Conservation (phyloP, 306 rosid genomes). For the Dalbergia cochinchinensis region DNA sequence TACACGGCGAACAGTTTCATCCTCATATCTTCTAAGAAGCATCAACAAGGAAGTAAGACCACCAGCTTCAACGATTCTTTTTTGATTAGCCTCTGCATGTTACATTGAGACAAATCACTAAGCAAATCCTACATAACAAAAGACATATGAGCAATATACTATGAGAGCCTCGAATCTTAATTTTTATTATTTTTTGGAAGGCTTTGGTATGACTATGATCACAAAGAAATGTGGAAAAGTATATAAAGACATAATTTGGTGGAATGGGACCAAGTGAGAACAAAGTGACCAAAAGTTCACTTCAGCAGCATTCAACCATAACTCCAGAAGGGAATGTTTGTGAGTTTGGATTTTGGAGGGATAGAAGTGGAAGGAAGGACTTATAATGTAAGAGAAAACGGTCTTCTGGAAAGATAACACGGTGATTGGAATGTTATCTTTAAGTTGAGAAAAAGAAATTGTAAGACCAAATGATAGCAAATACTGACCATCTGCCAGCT, state of each 20-base stretch:
- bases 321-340: too few relatives aligned
- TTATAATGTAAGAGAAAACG: neutral
- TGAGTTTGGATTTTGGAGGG: too few relatives aligned
- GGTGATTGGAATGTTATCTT: neutral
- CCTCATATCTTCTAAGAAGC: conserved; percentile 98
- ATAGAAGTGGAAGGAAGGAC: too few relatives aligned
- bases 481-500: neutral
- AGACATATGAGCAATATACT: conserved; percentile 10
- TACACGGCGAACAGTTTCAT: conserved; percentile 95
- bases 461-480: neutral
- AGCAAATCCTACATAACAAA: conserved; percentile 18
- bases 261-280: conserved; percentile 5
- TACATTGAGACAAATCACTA: conserved; percentile 45
- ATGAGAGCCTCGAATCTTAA: neutral
- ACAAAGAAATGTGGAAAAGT: conserved; percentile 11
- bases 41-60: conserved; percentile 92
- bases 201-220: neutral
- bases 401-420: conserved; percentile 20
- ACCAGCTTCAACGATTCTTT: conserved; percentile 94
- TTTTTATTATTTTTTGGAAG: neutral
- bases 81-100: conserved; percentile 88
- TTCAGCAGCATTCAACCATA: conserved; percentile 27
- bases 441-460: neutral
- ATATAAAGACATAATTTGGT: conserved; percentile 8
- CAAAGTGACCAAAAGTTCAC: conserved; percentile 11